Evolutionary conservation across 345 rosid species (phyloP), one percentile per base, ranked within the genome.

Genomic region (Acer yangbiense): DNA sequence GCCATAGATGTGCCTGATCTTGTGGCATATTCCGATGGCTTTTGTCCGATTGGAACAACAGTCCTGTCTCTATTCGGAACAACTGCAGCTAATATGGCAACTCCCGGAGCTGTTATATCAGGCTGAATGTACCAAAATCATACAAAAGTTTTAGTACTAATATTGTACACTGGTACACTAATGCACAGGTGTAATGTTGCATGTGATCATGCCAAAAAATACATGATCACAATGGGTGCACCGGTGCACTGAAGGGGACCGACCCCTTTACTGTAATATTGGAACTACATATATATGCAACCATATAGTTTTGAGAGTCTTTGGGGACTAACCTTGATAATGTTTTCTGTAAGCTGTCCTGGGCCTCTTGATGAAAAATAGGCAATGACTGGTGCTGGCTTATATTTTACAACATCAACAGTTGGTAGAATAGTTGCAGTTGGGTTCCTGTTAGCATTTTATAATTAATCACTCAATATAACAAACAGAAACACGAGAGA

Each of bases 1-100:
- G 97, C 91, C 98, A 91, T 90, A 21, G 98, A 93, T 11, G 98
- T 93, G 71, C 98, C 98, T 0, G 98, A 93, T 72, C 23, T 81
- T 60, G 86, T 69, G 70, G 83, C 90, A 78, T 83, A 91, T 23
- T 71, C 71, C 2, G 83, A 50, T 23, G 85, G 81, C 84, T 85
- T 78, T 63, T 80, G 63, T 12, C 84, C 89, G 12, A 27, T 9
- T 4, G 82, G 84, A 69, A 78, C 80, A 69, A 78, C 80, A 35
- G 65, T 80, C 63, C 78, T 84, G 18, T 67, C 58, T 17, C 32
- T 57, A 73, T 77, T 3, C 6, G 98, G 98, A 76, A 80, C 50
- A 39, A 85, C 17, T 16, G 98, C 97, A 20, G 89, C 96, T 77
- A 93, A 84, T 84, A 93, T 91, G 75, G 89, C 87, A 20, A 91